Evolutionary conservation across 2,329 filamentous ascomycete genomes (phyloP), one percentile per base, ranked within the genome.

Genomic region (Massarina eburnea): DNA sequence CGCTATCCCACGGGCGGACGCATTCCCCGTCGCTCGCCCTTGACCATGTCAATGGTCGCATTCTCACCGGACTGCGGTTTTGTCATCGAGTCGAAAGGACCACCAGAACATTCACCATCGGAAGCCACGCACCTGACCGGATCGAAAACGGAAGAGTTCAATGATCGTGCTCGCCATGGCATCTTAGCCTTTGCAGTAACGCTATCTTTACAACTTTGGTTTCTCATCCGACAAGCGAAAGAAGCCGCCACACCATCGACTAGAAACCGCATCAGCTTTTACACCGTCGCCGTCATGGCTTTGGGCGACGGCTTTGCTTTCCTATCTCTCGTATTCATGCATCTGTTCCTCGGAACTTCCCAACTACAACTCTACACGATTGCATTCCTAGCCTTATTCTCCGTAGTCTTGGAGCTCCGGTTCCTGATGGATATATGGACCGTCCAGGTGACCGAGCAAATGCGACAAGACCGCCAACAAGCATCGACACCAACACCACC

Each of bases 31-130:
- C 72, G 77, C 26, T 77, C 81, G 17, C 69, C 73, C 7, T 71
- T 84, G 50, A 71, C 73, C 37, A 83, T 85, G 73, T 83, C 80
- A 15, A 80, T 81, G 60, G 70, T 82, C 8, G 73, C 81, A 8
- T 85, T 85, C 59, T 85, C 82, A 14, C 83, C 83, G 2, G 83
- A 86, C 57, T 86, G 83, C 63, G 82, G 82, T n/a, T 84, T 83
- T 52, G 73, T 84, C 22, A 73, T 86, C 14, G 78, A 84, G 58
- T 82, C 80, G 4, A 81, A 82, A 62, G 80, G 80, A 1, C 74
- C 79, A 3, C 80, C 82, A 5, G 74, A 80, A 36, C 77, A 73
- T 51, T 64, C 77, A 5, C 76, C 76, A 4, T 73, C 76, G 27
- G 74, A 80, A 49, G 70, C 66, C 10, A 65, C 76, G 30, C 81